Percentiles rank a stretch among this genome's conserved stretches.
Conservation (phyloP, 352 stramenopile species). For the Globisporangium ultimum region DNA sequence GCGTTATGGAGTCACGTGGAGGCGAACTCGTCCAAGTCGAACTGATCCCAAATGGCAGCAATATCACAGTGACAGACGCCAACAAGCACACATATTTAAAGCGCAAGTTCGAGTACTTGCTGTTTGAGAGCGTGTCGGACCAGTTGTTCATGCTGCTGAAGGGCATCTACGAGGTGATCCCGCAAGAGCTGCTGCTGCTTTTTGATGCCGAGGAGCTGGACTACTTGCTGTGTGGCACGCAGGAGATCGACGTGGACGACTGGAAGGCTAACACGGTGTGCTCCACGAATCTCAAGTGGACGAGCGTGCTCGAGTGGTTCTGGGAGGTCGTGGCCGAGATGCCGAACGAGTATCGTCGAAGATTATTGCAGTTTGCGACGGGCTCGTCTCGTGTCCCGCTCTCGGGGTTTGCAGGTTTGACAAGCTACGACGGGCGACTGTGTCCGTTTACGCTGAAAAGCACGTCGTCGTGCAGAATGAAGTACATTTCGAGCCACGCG, state of each 20-base stretch:
- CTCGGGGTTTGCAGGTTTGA: slow-evolving; percentile 2
- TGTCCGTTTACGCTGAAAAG: too few relatives aligned
- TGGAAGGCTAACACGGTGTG: slow-evolving; percentile 44
- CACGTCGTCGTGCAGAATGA: not conserved
- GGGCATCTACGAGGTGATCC: slow-evolving; percentile 84
- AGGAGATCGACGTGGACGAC: slow-evolving; percentile 95
- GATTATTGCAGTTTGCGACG: slow-evolving; percentile 12
- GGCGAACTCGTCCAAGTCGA: slow-evolving; percentile 23
- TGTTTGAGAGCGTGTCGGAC: slow-evolving; percentile 82
- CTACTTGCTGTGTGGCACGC: slow-evolving; percentile 95
- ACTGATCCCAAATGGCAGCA: slow-evolving; percentile 22
- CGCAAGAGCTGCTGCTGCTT: slow-evolving; percentile 83
- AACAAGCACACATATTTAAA: slow-evolving; percentile 92
- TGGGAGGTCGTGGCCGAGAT: slow-evolving; percentile 70
- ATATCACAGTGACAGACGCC: slow-evolving; percentile 84
- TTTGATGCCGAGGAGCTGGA: slow-evolving; percentile 98
- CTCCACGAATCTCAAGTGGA: too few relatives aligned
- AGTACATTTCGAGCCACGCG: slow-evolving; percentile 20
- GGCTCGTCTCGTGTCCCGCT: slow-evolving; percentile 9
- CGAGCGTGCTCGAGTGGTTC: slow-evolving; percentile 59
- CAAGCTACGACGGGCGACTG: too few relatives aligned
- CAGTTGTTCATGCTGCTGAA: slow-evolving; percentile 81
- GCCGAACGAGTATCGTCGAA: slow-evolving; percentile 11
- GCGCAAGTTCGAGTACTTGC: slow-evolving; percentile 84
- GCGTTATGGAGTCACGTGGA: slow-evolving; percentile 28